Base-by-base conservation (phyloP, 176 grass and related monocot species). In the Musa beccarii region DNA sequence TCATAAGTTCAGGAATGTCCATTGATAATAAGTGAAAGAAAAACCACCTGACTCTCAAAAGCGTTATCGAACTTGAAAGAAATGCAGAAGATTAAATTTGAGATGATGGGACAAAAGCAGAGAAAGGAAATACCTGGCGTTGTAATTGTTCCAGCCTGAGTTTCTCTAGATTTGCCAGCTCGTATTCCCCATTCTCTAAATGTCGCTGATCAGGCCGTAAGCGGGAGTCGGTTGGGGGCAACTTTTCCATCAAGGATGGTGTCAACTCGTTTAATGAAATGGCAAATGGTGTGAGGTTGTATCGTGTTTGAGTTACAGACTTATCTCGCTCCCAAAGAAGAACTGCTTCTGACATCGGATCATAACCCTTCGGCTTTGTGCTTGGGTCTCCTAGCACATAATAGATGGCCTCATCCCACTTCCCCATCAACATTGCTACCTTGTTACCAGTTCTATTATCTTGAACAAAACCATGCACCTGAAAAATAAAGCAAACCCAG, bases 341-440 rank as follows among this genome's bases (percentile, higher is more conserved):
- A 70, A 93, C 87, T 20, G 93, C 90, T 74, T 97, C 93, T 17
- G 90, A 93, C 90, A 97, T 97, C 69, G 93, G 93, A 70, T 97
- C 93, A 63, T 97, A 97, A 54, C 83, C 88, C 62, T 85, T 92
- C 9, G 93, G 90, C 76, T 97, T 97, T 21, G 67, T 78, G 79
- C 85, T 89, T 79, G 90, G 93, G 80, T 97, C 93, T 34, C 93
- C 93, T 29, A 97, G 82, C 26, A 93, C 90, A 88, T 93, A 97
- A 80, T 97, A 97, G 81, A 97, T 83, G 63, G 93, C 93, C 87
- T 97, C 93, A 81, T 97, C 93, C 93, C 93, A 97, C 68, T 97
- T 97, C 69, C 93, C 93, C 20, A 97, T 88, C 81, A 97, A 51
- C 86, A 97, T 92, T 53, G 93, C 93, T 13, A 97, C 93, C 68